Base-by-base conservation (phyloP, 129 eudicot species). In the Oenanthe sinensis region DNA sequence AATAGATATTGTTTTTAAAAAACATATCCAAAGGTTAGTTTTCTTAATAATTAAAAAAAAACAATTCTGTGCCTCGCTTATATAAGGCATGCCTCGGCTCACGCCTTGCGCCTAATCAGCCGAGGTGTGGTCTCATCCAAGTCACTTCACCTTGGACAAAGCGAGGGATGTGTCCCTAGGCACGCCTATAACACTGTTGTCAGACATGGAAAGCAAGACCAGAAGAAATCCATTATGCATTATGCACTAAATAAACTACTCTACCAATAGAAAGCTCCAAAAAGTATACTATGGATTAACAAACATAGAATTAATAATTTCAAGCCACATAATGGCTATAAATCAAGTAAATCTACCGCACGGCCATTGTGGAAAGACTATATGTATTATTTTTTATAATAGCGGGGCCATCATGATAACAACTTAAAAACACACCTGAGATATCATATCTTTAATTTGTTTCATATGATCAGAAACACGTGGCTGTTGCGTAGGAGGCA, bases 391-490 rank as follows among this genome's bases (percentile, higher is more conserved):
- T 67, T 24, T 16, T 30, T 10, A 43, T 67, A 67, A 13, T 67
- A 13, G 42, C 13, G 8, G 22, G 43, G 22, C 5, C 1, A 60
- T 8, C 7, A 8, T 60, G 10, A 60, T 60, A n/a, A 24, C 33
- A 60, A 60, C 33, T 67, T 3, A 67, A 47, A 8, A 46, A 26
- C 55, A 55, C 46, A 94, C 97, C 98, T 89, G 79, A 65, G 79
- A 78, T 78, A 91, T 94, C 98, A 91, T 90, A 46, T 88, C 86
- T 52, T 74, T 86, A 43, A 91, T 91, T 50, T 94, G 87, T 70
- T 89, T 90, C 88, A 91, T 90, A 75, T 94, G 98, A 70, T 88
- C 93, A 76, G 98, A 86, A 45, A 94, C 97, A 19, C 90, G 90
- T 36, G 98, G 97, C 86, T 94, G 89, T 46, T 84, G 85, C 6